Evolutionary conservation across 2,329 filamentous ascomycete species (phyloP).

Genomic region (Cordyceps cicadae): DNA sequence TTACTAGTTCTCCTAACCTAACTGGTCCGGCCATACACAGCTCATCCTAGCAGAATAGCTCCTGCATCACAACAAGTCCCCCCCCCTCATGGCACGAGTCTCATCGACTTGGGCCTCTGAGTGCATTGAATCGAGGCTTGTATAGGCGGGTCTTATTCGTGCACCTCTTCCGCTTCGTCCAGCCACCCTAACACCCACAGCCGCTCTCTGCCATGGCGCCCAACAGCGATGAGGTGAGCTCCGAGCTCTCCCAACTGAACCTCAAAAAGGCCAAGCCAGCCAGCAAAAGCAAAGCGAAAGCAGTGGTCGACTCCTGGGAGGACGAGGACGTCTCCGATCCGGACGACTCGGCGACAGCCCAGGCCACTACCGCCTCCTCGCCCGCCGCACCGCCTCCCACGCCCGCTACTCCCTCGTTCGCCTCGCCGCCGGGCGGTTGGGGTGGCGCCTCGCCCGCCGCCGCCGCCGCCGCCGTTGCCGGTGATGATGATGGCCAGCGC

Average conservation of each 20-base stretch:
- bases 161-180: not conserved
- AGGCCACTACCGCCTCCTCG: slow-evolving; percentile 17
- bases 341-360: slow-evolving; percentile 15
- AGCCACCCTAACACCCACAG: not conserved
- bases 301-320: slow-evolving; percentile 38
- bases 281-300: slow-evolving; percentile 16
- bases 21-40: too few relatives aligned
- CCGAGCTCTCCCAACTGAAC: slow-evolving; percentile 25
- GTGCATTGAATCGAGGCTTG: too few relatives aligned
- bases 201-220: not conserved
- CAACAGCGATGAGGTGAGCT: slow-evolving; percentile 21
- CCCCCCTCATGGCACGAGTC: not conserved
- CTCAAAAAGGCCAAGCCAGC: slow-evolving; percentile 15
- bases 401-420: slow-evolving; percentile 52
- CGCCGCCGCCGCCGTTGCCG: slow-evolving; percentile 1
- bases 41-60: not conserved
- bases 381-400: slow-evolving; percentile 57
- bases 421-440: slow-evolving; percentile 16
- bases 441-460: slow-evolving; percentile 2
- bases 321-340: slow-evolving; percentile 49
- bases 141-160: too few relatives aligned
- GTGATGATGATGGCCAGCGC: not conserved
- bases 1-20: too few relatives aligned
- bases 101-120: not conserved
- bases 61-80: not conserved